These are phyloP conservation scores for Batkoa obscura DNA, from an alignment of 371 early-diverging fungal genomes.

Conservation along the genomic window DNA sequence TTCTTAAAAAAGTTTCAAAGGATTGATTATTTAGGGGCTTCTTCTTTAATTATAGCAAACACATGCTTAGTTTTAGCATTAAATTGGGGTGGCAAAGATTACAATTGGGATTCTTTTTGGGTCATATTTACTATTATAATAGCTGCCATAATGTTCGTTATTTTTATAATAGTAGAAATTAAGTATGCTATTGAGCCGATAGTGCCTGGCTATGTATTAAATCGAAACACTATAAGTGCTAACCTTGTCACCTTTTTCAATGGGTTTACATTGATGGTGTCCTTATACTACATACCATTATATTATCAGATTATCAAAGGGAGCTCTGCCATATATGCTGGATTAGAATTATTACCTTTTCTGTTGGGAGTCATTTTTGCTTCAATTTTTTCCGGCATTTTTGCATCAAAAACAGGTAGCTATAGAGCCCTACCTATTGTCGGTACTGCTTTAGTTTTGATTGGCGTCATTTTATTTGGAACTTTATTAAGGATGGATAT, in stretches of 20 bases:
- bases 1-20: slow-evolving; percentile 12
- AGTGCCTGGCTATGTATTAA: slow-evolving; percentile 28
- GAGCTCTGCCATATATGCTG: slow-evolving; percentile 27
- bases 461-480: slow-evolving; percentile 19
- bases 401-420: slow-evolving; percentile 15
- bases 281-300: slow-evolving; percentile 25
- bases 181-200: slow-evolving; percentile 27
- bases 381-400: slow-evolving; percentile 13
- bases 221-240: slow-evolving; percentile 18
- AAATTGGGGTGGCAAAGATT: slow-evolving; percentile 28
- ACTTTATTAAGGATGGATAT: neutral
- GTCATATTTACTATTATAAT: slow-evolving; percentile 25
- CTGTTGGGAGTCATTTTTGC: slow-evolving; percentile 17
- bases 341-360: slow-evolving; percentile 34
- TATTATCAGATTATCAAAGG: slow-evolving; percentile 39
- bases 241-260: slow-evolving; percentile 26
- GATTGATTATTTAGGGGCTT: slow-evolving; percentile 15
- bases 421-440: slow-evolving; percentile 17
- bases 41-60: slow-evolving; percentile 8
- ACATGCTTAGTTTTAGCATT: slow-evolving; percentile 25
- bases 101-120: slow-evolving; percentile 25
- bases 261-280: slow-evolving; percentile 26
- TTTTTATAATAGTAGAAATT: slow-evolving; percentile 37
- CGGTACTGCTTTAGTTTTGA: slow-evolving; percentile 18
- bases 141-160: slow-evolving; percentile 19